Conservation (phyloP, 805 yeast species). For the Candida odintsovae region DNA sequence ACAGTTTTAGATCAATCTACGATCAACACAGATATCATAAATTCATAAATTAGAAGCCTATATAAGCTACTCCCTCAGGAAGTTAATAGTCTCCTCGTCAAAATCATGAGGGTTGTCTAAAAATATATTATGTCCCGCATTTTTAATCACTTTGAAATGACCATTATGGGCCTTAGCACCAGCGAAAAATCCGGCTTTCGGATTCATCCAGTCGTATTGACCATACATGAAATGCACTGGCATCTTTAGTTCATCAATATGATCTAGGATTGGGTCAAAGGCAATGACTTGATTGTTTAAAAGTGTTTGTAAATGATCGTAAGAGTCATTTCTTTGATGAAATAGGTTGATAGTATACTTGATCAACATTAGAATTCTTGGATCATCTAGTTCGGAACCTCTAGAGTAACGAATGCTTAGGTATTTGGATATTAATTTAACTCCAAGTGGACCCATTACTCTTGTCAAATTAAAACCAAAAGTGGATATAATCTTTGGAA, state of each 20-base stretch:
- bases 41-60: neutral
- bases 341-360: conserved; percentile 18
- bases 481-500: conserved; percentile 27
- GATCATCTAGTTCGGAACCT: conserved; percentile 18
- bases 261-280: conserved; percentile 60
- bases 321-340: conserved; percentile 18
- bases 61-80: conserved; percentile 13
- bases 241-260: conserved; percentile 35
- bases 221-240: conserved; percentile 44
- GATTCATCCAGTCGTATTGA: conserved; percentile 69
- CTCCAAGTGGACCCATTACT: conserved; percentile 37
- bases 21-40: neutral
- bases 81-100: conserved; percentile 37
- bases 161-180: conserved; percentile 15
- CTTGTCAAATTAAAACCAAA: conserved; percentile 44
- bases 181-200: conserved; percentile 40
- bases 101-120: conserved; percentile 58
- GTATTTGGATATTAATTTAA: conserved; percentile 26
- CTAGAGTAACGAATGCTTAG: conserved; percentile 7
- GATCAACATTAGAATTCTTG: conserved; percentile 14
- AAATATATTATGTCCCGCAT: conserved; percentile 75
- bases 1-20: too few species aligned
- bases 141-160: conserved; percentile 29
- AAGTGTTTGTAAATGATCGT: conserved; percentile 10
- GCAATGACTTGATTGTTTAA: conserved; percentile 39